Percentiles rank a stretch among this genome's conserved stretches.
phyloP scores from a whole-genome alignment of 139 green algal species.

The Picochlorum sp. region DNA sequence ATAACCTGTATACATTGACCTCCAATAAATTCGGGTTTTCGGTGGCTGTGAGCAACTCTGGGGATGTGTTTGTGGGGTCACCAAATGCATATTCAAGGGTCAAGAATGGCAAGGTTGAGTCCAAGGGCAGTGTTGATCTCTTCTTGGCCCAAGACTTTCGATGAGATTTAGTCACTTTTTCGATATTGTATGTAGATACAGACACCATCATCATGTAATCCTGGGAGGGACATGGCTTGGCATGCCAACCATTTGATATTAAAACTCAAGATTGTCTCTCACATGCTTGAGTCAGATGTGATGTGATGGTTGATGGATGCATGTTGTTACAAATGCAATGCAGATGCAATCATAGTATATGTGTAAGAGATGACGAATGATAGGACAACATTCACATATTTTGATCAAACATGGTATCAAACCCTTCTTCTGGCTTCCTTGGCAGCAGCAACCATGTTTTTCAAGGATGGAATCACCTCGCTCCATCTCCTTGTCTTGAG shows the following conservation, averaged over 20 bases:
- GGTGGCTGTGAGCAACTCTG: not conserved
- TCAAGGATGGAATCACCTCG: constrained; percentile 49
- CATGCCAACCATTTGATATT: too few relatives aligned
- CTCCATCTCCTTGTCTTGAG: constrained; percentile 72
- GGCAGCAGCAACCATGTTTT: constrained; percentile 64
- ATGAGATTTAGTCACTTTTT: not conserved
- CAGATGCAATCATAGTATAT: too few relatives aligned
- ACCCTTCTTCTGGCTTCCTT: constrained; percentile 7
- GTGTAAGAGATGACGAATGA: too few relatives aligned
- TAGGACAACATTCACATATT: too few relatives aligned
- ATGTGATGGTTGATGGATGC: too few relatives aligned
- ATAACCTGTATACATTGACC: not conserved
- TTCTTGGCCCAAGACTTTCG: not conserved
- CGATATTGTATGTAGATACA: too few relatives aligned
- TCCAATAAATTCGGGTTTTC: not conserved
- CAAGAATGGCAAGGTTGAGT: constrained; percentile 2
- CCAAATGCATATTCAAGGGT: not conserved
- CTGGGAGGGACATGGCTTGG: too few relatives aligned
- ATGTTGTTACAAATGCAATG: too few relatives aligned
- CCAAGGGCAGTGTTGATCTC: constrained; percentile 1
- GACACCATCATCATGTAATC: too few relatives aligned
- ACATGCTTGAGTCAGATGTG: too few relatives aligned
- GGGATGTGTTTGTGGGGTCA: not conserved
- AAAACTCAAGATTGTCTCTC: too few relatives aligned
- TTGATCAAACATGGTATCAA: too few relatives aligned